phyloP scores from a whole-genome alignment of 2,329 filamentous ascomycete species.

The Penicillium sp. region DNA sequence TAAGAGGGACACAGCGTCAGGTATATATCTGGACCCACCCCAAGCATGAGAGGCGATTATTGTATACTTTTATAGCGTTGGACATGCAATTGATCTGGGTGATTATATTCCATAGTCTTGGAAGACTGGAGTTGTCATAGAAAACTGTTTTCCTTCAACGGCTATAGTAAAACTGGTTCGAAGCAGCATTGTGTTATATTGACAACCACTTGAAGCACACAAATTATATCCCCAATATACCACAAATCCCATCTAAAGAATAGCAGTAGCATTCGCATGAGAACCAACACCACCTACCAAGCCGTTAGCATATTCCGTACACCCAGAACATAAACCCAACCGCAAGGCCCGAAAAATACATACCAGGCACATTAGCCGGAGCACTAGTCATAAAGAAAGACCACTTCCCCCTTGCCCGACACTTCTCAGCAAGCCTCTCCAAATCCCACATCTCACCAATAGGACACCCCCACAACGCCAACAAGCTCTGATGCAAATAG shows the following conservation, averaged over 20 bases:
- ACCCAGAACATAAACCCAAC: neutral
- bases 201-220: no score
- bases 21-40: neutral
- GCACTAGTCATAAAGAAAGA: conserved; percentile 47
- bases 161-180: neutral
- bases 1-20: no score
- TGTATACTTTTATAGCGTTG: neutral
- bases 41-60: neutral
- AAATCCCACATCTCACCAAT: conserved; percentile 50
- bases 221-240: no score
- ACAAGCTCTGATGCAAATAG: conserved; percentile 43
- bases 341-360: conserved; percentile 10
- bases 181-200: no score
- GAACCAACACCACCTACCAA: conserved; percentile 33
- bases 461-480: conserved; percentile 48
- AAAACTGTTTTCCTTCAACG: no score
- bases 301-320: conserved; percentile 2
- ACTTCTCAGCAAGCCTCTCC: conserved; percentile 38
- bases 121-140: neutral
- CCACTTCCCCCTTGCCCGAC: conserved; percentile 39
- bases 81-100: neutral
- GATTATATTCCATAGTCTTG: neutral
- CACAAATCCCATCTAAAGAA: conserved; percentile 22
- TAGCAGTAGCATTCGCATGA: conserved; percentile 37
- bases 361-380: conserved; percentile 44